These are phyloP conservation scores for Boeremia exigua DNA, from an alignment of 2,329 filamentous ascomycete genomes.

Conservation along the genomic window DNA sequence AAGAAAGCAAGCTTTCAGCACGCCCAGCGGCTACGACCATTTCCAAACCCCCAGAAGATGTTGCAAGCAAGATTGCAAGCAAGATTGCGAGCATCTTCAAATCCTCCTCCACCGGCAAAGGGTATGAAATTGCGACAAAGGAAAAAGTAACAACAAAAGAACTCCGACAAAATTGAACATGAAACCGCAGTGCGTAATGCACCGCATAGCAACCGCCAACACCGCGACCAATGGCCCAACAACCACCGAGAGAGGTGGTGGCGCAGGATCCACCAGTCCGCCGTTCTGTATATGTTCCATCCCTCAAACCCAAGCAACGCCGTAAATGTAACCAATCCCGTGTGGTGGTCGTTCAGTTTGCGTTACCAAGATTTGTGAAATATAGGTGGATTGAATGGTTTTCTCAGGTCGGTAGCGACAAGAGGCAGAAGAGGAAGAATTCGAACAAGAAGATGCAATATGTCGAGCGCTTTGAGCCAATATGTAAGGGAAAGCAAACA, in stretches of 20 bases:
- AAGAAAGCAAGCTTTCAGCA: slow-evolving; percentile 30
- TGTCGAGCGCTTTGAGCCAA: slow-evolving; percentile 37
- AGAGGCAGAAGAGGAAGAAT: slow-evolving; percentile 21
- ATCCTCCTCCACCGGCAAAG: slow-evolving; percentile 21
- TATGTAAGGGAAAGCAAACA: slow-evolving; percentile 32
- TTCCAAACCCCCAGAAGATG: slow-evolving; percentile 29
- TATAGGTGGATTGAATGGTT: slow-evolving; percentile 22
- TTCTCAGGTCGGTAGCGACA: slow-evolving; percentile 23
- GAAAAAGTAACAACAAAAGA: slow-evolving; percentile 21
- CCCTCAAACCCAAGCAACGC: slow-evolving; percentile 39
- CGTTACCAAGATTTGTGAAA: slow-evolving; percentile 40
- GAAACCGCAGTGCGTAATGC: slow-evolving; percentile 15
- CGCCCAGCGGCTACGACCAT: slow-evolving; percentile 41
- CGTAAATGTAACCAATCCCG: slow-evolving; percentile 38
- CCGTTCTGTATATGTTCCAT: slow-evolving; percentile 35
- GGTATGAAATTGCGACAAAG: slow-evolving; percentile 26
- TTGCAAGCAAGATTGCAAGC: slow-evolving; percentile 17
- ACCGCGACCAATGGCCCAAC: slow-evolving; percentile 24
- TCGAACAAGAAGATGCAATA: slow-evolving; percentile 33
- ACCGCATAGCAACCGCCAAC: slow-evolving; percentile 27
- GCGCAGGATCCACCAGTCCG: slow-evolving; percentile 43
- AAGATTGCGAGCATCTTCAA: slow-evolving; percentile 18
- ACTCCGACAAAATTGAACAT: slow-evolving; percentile 19
- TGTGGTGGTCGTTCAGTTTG: slow-evolving; percentile 45
- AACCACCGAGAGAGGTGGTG: slow-evolving; percentile 16